A percentile compares a stretch with the other conserved stretches of the same genome.
These are phyloP conservation scores for Eucalyptus tenuipes DNA, from an alignment of 345 rosid species.

Conservation along the genomic window DNA sequence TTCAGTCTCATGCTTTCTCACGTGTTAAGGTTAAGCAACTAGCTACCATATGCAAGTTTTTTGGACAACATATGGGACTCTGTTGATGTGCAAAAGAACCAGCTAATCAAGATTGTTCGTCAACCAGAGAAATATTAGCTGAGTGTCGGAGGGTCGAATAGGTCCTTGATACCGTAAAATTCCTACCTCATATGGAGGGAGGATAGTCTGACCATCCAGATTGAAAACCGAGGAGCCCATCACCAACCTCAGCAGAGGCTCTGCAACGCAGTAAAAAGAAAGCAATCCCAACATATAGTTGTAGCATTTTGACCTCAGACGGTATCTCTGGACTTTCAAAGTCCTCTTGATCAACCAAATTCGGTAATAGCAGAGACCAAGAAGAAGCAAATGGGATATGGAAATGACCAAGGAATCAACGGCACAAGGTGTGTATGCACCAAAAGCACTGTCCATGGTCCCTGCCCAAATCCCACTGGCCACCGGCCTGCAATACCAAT, in stretches of 20 bases:
- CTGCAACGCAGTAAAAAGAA: constrained; percentile 54
- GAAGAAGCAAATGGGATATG: constrained; percentile 57
- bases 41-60: not conserved
- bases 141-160: not conserved
- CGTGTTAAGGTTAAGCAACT: not conserved
- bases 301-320: constrained; percentile 51
- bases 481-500: constrained; percentile 75
- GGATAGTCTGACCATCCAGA: constrained; percentile 34
- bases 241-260: constrained; percentile 63
- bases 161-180: not conserved
- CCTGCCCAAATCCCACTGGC: constrained; percentile 48
- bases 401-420: constrained; percentile 52
- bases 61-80: not conserved
- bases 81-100: not conserved
- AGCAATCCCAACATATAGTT: constrained; percentile 41
- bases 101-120: not conserved
- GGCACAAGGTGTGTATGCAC: constrained; percentile 65
- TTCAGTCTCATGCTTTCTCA: not conserved
- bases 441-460: constrained; percentile 50
- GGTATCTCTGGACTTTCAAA: constrained; percentile 44
- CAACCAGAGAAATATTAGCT: not conserved
- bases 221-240: constrained; percentile 52
- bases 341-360: constrained; percentile 51
- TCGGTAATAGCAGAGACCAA: constrained; percentile 52
- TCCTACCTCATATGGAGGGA: constrained; percentile 82